Evolutionary conservation across 768 basidiomycete genomes (phyloP), one percentile per base, ranked within the genome.

Genomic region (Leccinum variicolor): DNA sequence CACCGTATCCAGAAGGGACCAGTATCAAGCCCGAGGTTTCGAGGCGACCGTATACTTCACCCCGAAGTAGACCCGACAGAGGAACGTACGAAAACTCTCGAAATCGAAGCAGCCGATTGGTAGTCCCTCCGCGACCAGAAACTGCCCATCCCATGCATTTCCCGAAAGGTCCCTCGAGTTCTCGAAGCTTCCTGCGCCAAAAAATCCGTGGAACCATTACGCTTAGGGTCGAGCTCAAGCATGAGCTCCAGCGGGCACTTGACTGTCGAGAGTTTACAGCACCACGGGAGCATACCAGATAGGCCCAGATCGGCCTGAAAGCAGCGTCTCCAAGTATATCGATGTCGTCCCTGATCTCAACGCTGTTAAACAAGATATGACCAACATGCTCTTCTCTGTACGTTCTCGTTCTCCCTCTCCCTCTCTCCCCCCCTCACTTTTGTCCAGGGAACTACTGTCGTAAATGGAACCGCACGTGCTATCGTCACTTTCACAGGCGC

Each of bases 341-440:
- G 84, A 83, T 9, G 75, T 80, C 29, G 87, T 99, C 48, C 63
- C 76, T 10, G 96, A 98, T 66, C 50, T 65, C 34, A 82, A 78
- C 62, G 96, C 95, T 7, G 96, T 98, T 57, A 97, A 96, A 75
- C 96, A 98, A 74, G 96, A 99, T 66, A 96, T 96, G 95, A 86
- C 82, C 56, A 98, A 98, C 74, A 97, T 97, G 75, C 77, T 98
- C 11, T 98, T 98, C 74, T 87, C 92, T 9, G 93, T 93, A n/a
- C 73, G 56, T 10, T 41, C 21, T 39, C n/a, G 11, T 4, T 26
- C 11, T 26, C 11, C 36, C 15, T 45, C 56, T 10, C 58, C 45
- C 36, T 43, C 23, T 3, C 3, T 10, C 34, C 3, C 6, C 23
- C 14, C 15, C 53, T 68, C 26, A 54, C 23, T 28, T 39, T 51